Conservation (phyloP, 2,329 filamentous ascomycete genomes). For the Beauveria sp. region DNA sequence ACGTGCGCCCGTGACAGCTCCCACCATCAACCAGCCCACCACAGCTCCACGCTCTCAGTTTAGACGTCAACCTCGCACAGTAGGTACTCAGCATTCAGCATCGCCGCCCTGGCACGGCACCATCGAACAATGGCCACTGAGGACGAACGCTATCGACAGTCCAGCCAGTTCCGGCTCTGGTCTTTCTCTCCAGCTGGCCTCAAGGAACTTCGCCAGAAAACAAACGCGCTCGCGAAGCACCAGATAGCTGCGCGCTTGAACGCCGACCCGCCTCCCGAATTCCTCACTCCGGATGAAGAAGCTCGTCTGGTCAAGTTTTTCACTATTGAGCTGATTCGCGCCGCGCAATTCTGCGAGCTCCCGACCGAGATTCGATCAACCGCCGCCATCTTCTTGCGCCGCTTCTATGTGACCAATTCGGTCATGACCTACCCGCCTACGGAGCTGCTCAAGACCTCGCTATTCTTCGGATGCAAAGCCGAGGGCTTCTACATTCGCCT, state of each 20-base stretch:
- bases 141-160: constrained; percentile 83
- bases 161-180: constrained; percentile 88
- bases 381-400: constrained; percentile 79
- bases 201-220: constrained; percentile 62
- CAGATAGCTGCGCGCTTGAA: constrained; percentile 53
- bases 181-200: constrained; percentile 75
- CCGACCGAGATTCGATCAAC: constrained; percentile 52
- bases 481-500: constrained; percentile 71
- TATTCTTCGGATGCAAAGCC: constrained; percentile 91
- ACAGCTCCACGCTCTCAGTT: not conserved
- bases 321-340: constrained; percentile 49
- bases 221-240: constrained; percentile 64
- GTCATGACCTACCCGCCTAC: constrained; percentile 94
- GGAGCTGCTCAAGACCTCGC: constrained; percentile 77
- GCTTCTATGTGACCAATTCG: constrained; percentile 94
- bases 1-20: not conserved
- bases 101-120: not conserved
- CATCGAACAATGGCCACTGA: constrained; percentile 60
- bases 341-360: constrained; percentile 45
- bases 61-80: not conserved
- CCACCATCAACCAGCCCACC: not conserved
- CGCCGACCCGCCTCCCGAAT: constrained; percentile 56
- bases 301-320: constrained; percentile 77
- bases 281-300: constrained; percentile 78
- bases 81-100: not conserved